phyloP scores from a whole-genome alignment of 306 rosid genomes.

The Neltuma alba region DNA sequence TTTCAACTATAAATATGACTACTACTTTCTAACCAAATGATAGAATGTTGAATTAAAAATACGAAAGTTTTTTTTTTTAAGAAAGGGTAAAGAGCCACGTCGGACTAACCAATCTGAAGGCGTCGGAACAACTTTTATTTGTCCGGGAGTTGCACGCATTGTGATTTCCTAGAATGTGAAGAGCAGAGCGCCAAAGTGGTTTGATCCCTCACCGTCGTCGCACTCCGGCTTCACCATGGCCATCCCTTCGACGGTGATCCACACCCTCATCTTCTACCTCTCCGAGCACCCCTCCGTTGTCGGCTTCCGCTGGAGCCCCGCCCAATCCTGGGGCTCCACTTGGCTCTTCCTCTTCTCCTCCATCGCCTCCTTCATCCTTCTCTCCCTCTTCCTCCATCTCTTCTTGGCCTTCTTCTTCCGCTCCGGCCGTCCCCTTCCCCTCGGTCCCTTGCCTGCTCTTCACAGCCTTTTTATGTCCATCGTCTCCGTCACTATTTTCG shows the following conservation, averaged over 20 bases:
- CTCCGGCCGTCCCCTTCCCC: conserved; percentile 54
- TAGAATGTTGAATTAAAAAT: no score
- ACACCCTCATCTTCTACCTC: conserved; percentile 61
- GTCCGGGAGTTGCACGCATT: neutral
- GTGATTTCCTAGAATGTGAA: neutral
- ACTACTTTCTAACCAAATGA: no score
- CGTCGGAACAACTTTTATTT: neutral
- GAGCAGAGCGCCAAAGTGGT: neutral
- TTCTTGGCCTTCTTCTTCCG: conserved; percentile 41
- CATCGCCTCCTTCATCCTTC: conserved; percentile 49
- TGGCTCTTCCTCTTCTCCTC: conserved; percentile 87
- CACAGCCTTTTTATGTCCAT: conserved; percentile 66
- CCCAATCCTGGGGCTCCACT: conserved; percentile 81
- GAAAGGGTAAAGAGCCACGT: neutral
- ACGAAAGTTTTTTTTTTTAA: no score
- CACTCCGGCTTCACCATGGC: conserved; percentile 35
- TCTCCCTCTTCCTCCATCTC: conserved; percentile 57
- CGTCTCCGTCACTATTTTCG: conserved; percentile 66
- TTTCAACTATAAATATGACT: no score
- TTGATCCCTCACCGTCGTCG: conserved; percentile 29
- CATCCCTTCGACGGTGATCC: conserved; percentile 39
- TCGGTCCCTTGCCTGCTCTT: conserved; percentile 89
- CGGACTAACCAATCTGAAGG: neutral
- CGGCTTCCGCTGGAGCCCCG: conserved; percentile 76
- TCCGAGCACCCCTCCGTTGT: conserved; percentile 92